Evolutionary conservation across 768 basidiomycete species (phyloP).

Genomic region (Coprinopsis cinerea): DNA sequence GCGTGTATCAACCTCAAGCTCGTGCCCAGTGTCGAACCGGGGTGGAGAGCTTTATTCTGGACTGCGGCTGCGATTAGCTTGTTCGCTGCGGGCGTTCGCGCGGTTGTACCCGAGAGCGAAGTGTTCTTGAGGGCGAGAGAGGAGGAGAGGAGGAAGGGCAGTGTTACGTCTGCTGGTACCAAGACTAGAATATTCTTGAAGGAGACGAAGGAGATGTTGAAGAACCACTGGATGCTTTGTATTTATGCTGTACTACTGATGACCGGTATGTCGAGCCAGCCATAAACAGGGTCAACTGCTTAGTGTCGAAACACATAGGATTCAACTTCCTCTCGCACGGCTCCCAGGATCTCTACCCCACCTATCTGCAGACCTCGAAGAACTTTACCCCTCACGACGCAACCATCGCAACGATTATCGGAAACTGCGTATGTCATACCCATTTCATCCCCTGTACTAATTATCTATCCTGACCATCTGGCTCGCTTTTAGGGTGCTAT

Average conservation of each 20-base stretch:
- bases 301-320: slow-evolving; percentile 26
- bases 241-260: slow-evolving; percentile 82
- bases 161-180: slow-evolving; percentile 32
- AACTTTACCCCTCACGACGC: slow-evolving; percentile 50
- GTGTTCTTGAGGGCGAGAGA: slow-evolving; percentile 63
- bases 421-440: slow-evolving; percentile 46
- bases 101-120: slow-evolving; percentile 70
- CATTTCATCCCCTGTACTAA: background rate
- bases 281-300: background rate
- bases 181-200: slow-evolving; percentile 69
- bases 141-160: slow-evolving; percentile 51
- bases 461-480: slow-evolving; percentile 1
- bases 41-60: slow-evolving; percentile 84
- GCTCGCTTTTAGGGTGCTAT: slow-evolving; percentile 29
- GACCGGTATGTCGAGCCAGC: slow-evolving; percentile 38
- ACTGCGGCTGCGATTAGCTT: slow-evolving; percentile 62
- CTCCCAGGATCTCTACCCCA: slow-evolving; percentile 77
- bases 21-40: slow-evolving; percentile 35
- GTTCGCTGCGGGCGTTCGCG: slow-evolving; percentile 63
- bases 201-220: slow-evolving; percentile 74
- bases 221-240: slow-evolving; percentile 73
- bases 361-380: slow-evolving; percentile 62
- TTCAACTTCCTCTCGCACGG: slow-evolving; percentile 80
- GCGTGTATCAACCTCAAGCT: slow-evolving; percentile 75
- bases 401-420: slow-evolving; percentile 77